Percentiles rank a stretch among this genome's conserved stretches.
Evolutionary conservation across 179 eudicot genomes (phyloP).

Genomic region (Silene coronaria): DNA sequence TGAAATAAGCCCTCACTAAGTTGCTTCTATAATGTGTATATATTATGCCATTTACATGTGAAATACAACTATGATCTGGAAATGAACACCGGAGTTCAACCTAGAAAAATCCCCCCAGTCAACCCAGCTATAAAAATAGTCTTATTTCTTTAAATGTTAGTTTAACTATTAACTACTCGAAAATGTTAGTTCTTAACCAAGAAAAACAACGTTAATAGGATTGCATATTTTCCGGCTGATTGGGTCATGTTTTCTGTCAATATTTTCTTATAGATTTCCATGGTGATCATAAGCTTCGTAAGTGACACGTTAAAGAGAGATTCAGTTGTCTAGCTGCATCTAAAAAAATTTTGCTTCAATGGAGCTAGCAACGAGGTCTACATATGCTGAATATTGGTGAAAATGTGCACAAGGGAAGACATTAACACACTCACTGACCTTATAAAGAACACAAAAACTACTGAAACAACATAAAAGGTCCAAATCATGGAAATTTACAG

Average conservation of each 20-base stretch:
- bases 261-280: background rate
- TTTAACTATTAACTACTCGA: background rate
- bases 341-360: background rate
- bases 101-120: background rate
- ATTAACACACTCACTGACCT: too few species aligned
- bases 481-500: too few species aligned
- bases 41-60: constrained; percentile 8
- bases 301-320: background rate
- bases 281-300: background rate
- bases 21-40: constrained; percentile 8
- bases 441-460: too few species aligned
- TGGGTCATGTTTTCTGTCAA: background rate
- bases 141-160: background rate
- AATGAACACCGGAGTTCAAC: constrained; percentile 15
- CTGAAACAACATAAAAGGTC: too few species aligned
- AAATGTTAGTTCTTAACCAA: background rate
- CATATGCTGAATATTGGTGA: too few species aligned
- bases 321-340: background rate
- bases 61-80: constrained; percentile 6
- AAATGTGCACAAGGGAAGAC: too few species aligned
- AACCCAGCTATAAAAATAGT: background rate
- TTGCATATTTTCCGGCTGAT: background rate
- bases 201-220: background rate
- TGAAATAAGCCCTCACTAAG: background rate
- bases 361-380: background rate